These are phyloP conservation scores for Pyrenochaeta sp. DNA, from an alignment of 2,329 filamentous ascomycete species.

Conservation along the genomic window DNA sequence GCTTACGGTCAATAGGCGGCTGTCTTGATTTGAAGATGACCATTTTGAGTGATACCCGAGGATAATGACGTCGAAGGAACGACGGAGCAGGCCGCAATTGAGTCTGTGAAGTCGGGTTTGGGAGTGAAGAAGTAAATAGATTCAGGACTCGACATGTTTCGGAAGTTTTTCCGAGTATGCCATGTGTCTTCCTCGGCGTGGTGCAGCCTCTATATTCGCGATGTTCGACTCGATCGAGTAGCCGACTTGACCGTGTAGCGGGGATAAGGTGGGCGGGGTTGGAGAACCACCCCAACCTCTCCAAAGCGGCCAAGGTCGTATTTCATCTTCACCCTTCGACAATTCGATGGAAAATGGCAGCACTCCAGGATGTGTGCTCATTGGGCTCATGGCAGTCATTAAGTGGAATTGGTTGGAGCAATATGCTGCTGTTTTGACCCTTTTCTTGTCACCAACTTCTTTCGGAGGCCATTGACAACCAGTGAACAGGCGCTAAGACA, in stretches of 20 bases:
- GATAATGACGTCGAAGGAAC: background rate
- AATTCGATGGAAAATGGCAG: too few species aligned
- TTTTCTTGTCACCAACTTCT: too few species aligned
- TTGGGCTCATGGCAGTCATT: too few species aligned
- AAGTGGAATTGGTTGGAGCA: too few species aligned
- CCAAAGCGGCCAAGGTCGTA: slow-evolving; percentile 19
- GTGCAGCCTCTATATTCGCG: slow-evolving; percentile 28
- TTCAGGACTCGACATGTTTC: too few species aligned
- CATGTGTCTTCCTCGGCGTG: slow-evolving; percentile 25
- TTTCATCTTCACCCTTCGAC: background rate
- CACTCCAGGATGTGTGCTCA: too few species aligned
- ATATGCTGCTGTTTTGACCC: too few species aligned
- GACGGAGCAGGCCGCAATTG: background rate
- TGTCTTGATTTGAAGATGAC: slow-evolving; percentile 53
- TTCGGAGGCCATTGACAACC: too few species aligned
- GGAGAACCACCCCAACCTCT: slow-evolving; percentile 10
- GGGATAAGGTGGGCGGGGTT: slow-evolving; percentile 35
- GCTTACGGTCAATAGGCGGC: slow-evolving; percentile 51
- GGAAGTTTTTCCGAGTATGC: background rate
- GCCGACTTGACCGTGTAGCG: slow-evolving; percentile 40
- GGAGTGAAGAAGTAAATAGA: too few species aligned
- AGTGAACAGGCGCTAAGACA: too few species aligned
- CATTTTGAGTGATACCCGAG: too few species aligned
- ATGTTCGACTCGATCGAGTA: slow-evolving; percentile 38
- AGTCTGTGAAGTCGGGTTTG: background rate